Base-by-base conservation (phyloP, 768 basidiomycete genomes). In the Leucocoprinus sp. region DNA sequence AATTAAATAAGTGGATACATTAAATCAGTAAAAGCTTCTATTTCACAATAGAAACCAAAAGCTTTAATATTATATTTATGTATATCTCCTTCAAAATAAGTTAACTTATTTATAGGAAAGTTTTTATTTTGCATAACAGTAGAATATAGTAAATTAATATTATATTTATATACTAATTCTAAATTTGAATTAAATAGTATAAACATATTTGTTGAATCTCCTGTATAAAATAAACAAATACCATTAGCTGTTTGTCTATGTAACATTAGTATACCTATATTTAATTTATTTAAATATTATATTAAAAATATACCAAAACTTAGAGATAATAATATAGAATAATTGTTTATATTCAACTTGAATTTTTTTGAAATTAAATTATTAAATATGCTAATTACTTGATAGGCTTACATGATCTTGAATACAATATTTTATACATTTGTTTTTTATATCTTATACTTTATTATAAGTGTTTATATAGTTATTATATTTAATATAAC, bases 91-190 rank as follows among this genome's bases (percentile, higher is more conserved):
- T 49, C 34, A 49, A 52, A 50, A 31, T 35, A 52, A 9, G 44
- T 52, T 34, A 29, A 31, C n/a, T 41, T 38, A 40, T 49, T 49
- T 17, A 52, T 24, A 28, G 52, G 52, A 21, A 46, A 37, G n/a
- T 23, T 19, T 34, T 21, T 26, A 17, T 50, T 45, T 17, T 12
- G 21, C 52, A 52, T 50, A n/a, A 50, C 27, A 37, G 14, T 42
- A n/a, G 52, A 49, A 42, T 52, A 52, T 31, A 54, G 33, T 14
- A 29, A 45, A 42, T 54, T 54, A 26, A 51, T 40, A 49, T 51
- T 50, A 42, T 51, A 54, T 12, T 17, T 33, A 51, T 48, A 51
- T 18, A 46, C 37, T 44, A 54, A 41, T 34, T 42, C 37, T 17
- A 36, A 28, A 22, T 8, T 28, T n/a, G n/a, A n/a, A 37, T 46